Evolutionary conservation across 2,329 filamentous ascomycete genomes (phyloP), one percentile per base, ranked within the genome.

Genomic region (Fusarium vanettenii): DNA sequence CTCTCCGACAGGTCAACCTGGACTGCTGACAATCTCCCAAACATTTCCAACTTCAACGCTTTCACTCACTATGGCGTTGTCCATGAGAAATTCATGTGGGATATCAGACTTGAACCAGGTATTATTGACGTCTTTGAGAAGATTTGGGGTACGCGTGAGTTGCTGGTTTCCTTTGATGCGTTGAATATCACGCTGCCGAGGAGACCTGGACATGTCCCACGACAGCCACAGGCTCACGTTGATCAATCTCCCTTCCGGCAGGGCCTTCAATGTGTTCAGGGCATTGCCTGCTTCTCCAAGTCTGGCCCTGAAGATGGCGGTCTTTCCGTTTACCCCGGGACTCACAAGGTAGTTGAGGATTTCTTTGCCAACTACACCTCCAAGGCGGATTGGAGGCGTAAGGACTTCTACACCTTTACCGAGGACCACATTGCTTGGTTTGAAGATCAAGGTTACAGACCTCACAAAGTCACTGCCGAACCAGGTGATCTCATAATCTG

Each of bases 401-500:
- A 59, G 5, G 56, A 41, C 16, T 59, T 37, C 18, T 59, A 59
- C 56, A 59, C 22, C 7, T 59, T 59, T 18, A 29, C 4, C 0
- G 22, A 37, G 16, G 35, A 59, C 11, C 35, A 59, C 2, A 20
- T 59, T 25, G 35, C 35, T 1, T 59, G 56, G 56, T 41, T 59
- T 4, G 35, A 59, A 6, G 56, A 59, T 16, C 35, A 20, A 7
- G 56, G 56, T 2, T 27, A 41, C 3, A 59, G 7, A 48, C 60
- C 60, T 10, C 43, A 63, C 31, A 63, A 63, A 7, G 20, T 63
- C 29, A 52, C 20, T 1, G 60, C 31, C 4, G 60, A 63, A n/a
- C 41, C 60, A 18, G 60, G 60, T 18, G 60, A 63, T 14, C 60
- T 63, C 18, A 63, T 63, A 31, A 63, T 63, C 14, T 63, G 60